These are phyloP conservation scores for Ochromonas danica DNA, from an alignment of 108 stramenopile genomes.

Conservation along the genomic window DNA sequence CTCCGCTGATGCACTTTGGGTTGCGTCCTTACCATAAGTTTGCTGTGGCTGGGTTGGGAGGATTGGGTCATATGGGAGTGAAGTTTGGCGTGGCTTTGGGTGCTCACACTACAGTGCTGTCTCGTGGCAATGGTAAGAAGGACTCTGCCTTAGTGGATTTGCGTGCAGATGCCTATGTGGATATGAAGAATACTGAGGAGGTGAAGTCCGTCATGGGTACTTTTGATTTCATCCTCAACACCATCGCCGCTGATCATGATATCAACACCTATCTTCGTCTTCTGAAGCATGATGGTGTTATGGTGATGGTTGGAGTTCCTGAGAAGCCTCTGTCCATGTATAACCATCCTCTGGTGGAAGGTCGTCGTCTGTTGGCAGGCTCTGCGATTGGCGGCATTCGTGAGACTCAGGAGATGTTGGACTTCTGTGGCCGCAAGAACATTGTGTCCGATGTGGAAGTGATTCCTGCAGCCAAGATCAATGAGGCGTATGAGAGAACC, in stretches of 20 bases:
- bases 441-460: no score
- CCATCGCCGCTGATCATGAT: conserved; percentile 27
- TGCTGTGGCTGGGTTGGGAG: conserved; percentile 29
- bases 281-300: no score
- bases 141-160: conserved; percentile 7
- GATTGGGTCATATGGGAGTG: conserved; percentile 37
- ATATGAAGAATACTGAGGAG: conserved; percentile 4
- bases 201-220: background rate
- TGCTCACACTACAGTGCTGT: no score
- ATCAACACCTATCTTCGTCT: no score
- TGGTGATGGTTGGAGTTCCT: conserved; percentile 37
- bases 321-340: background rate
- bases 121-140: background rate
- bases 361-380: conserved; percentile 9
- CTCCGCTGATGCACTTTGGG: conserved; percentile 35
- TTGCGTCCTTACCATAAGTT: no score
- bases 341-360: background rate
- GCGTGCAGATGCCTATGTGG: conserved; percentile 10
- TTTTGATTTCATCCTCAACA: conserved; percentile 36
- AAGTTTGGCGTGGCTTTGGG: no score
- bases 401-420: no score
- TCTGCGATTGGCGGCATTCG: conserved; percentile 31
- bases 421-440: no score
- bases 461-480: no score
- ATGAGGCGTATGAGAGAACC: background rate